Conservation (phyloP, 331 rosid species). For the Acacia concinna region DNA sequence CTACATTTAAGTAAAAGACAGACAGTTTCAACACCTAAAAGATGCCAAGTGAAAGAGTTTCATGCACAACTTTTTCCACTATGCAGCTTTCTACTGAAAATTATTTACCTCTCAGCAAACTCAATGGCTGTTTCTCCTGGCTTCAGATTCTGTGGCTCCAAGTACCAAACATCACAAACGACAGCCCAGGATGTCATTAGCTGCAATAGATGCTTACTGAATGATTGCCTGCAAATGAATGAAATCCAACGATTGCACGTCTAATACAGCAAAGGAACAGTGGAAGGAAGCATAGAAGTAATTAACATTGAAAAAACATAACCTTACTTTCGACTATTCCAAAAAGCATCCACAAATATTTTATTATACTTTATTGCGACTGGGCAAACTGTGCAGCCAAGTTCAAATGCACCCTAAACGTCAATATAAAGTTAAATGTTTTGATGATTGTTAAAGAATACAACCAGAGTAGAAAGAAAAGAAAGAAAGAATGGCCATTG, state of each 20-base stretch:
- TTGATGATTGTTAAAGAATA: no score
- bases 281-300: background rate
- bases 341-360: conserved; percentile 94
- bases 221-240: conserved; percentile 79
- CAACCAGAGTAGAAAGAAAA: background rate
- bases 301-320: conserved; percentile 18
- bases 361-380: conserved; percentile 95
- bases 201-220: conserved; percentile 89
- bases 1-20: conserved; percentile 41
- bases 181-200: conserved; percentile 99
- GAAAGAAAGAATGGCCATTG: conserved; percentile 9
- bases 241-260: conserved; percentile 12
- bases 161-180: conserved; percentile 98
- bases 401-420: conserved; percentile 96
- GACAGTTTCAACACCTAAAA: conserved; percentile 4
- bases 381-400: conserved; percentile 92
- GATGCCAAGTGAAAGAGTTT: conserved; percentile 6
- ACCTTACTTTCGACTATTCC: conserved; percentile 98
- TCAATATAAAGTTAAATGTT: background rate
- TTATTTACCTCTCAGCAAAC: conserved; percentile 88
- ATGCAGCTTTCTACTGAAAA: background rate
- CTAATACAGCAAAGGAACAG: conserved; percentile 6
- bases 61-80: background rate
- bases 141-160: conserved; percentile 84
- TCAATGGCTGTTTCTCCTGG: conserved; percentile 92